Base-by-base conservation (phyloP, 768 basidiomycete species). In the Lentinula guzmanii region DNA sequence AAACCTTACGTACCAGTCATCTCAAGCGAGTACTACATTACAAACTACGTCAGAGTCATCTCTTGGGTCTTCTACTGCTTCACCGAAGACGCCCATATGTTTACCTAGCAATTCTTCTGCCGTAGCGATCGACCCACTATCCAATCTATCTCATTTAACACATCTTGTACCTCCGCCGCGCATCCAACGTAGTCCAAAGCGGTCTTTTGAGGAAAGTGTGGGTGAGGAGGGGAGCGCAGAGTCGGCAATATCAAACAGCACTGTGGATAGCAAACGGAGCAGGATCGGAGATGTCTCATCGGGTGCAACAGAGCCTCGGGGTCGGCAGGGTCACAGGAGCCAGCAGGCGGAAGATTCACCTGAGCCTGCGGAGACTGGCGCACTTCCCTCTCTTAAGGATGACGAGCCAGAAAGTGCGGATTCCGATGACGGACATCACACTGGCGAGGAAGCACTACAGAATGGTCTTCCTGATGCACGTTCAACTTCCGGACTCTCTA, bases 191-290 rank as follows among this genome's bases (percentile, higher is more conserved):
- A 82, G 82, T 24, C 85, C 84, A 21, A 85, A 86, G 67, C 82
- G 84, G 34, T 79, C 83, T 0, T 83, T 86, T 59, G 85, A 85
- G 60, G 85, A 86, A 64, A 7, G 70, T 68, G 42, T 58, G 54
- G 51, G 74, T 72, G 24, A 75, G 73, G 62, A 67, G 67, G 48
- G 63, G 68, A 58, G 75, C 72, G 11, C 51, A 43, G 64, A 50
- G 31, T 57, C 57, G 24, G 55, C 5, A 5, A 28, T 57, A 34
- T 50, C 52, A 2, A 43, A 45, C 5, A 48, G 52, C 51, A 52
- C 43, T 28, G 41, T 16, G 37, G 45, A 58, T 4, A 60, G 54
- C 28, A 63, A 65, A 35, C 62, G 60, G 21, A 46, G 59, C 35
- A 43, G 60, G 34, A 53, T 58, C 15, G 56, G 61, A 11, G 62